Evolutionary conservation across 2,329 filamentous ascomycete species (phyloP), one percentile per base, ranked within the genome.

Genomic region (Microdochium nivale): DNA sequence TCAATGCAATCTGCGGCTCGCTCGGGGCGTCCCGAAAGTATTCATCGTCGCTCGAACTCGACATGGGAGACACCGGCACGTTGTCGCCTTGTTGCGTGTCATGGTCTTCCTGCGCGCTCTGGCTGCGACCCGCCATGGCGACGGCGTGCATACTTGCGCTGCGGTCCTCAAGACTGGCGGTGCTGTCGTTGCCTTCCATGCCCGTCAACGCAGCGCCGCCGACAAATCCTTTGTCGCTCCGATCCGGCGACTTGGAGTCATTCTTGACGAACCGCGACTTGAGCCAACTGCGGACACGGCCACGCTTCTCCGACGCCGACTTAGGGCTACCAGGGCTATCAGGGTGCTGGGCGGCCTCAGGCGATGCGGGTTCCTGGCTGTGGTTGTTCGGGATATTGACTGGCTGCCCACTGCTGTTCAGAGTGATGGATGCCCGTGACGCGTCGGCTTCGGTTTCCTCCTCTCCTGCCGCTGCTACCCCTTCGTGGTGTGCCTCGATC

Each of bases 401-500:
- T 44, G 19, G 40, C 40, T 44, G 40, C 13, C 19, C 40, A 19
- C 19, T 44, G 40, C 40, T 24, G 21, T 24, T 44, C n/a, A 44
- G 40, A 7, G 40, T 19, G 14, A 50, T 48, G 10, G 52, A 19
- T 47, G 44, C 23, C 11, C 25, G 11, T 37, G 49, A 14, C 8
- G 21, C 43, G 16, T 55, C 56, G 2, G 52, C 47, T 9, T 53
- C 56, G n/a, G 49, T 46, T 3, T 48, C 54, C 3, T 56, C 49
- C 19, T 37, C 21, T 21, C 56, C 56, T n/a, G 33, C 49, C 16
- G 49, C n/a, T 1, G 46, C 49, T 13, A 71, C 67, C 50, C 65
- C 68, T 1, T 71, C 71, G 51, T 71, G 81, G 24, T 74, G 76
- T 62, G 79, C 81, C 51, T 81, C 76, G 51, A 77, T 74, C 54